Percentiles rank a stretch among this genome's conserved stretches.
These are phyloP conservation scores for Xylariaceae sp. DNA, from an alignment of 2,329 filamentous ascomycete genomes.

Conservation along the genomic window DNA sequence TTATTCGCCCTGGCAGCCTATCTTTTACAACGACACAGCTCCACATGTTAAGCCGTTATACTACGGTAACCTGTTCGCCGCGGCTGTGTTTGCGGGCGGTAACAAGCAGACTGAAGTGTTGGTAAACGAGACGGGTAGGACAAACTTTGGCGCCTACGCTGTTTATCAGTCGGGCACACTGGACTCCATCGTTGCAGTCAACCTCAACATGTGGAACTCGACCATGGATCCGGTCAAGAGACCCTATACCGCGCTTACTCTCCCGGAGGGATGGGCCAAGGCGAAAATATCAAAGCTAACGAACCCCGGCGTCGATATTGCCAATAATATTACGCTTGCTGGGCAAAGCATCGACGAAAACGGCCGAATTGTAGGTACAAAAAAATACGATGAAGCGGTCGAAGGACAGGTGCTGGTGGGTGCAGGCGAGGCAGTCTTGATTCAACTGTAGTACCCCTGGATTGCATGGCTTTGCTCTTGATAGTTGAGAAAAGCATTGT, in stretches of 20 bases:
- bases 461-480: too few relatives aligned
- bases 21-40: constrained; percentile 11
- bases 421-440: constrained; percentile 10
- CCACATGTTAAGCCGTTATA: constrained; percentile 13
- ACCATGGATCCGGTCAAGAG: background rate
- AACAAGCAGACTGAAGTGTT: constrained; percentile 16
- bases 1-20: constrained; percentile 10
- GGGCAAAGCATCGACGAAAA: background rate
- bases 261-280: background rate
- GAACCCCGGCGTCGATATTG: constrained; percentile 9
- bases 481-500: too few relatives aligned
- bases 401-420: background rate
- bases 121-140: constrained; percentile 15
- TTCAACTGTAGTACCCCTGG: constrained; percentile 8
- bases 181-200: constrained; percentile 10
- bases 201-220: constrained; percentile 12
- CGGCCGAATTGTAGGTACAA: constrained; percentile 2
- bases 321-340: constrained; percentile 8
- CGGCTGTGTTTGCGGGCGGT: constrained; percentile 8
- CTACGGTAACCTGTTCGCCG: constrained; percentile 8
- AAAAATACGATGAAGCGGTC: background rate
- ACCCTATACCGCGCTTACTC: constrained; percentile 2
- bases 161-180: constrained; percentile 1
- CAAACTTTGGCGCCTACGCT: constrained; percentile 10
- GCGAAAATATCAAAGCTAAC: constrained; percentile 2